Evolutionary conservation across 2,329 filamentous ascomycete species (phyloP).

Genomic region (Reticulascus tulasneorum): DNA sequence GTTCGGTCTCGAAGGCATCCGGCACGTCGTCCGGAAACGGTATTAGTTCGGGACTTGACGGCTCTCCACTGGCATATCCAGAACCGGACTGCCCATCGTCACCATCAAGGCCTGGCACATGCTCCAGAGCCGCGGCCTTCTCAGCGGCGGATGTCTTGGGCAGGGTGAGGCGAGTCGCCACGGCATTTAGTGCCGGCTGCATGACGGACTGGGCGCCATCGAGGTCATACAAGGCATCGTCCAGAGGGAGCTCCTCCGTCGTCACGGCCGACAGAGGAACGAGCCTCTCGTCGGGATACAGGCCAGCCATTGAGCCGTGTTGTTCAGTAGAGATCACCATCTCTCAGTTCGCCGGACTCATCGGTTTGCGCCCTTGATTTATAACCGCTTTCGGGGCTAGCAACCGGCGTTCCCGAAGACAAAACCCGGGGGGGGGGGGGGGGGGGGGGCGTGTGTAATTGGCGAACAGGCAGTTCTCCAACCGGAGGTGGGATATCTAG

Average conservation of each 20-base stretch:
- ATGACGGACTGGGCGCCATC: conserved; percentile 58
- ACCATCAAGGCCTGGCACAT: conserved; percentile 27
- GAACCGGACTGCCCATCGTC: conserved; percentile 30
- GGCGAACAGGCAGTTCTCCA: too few species aligned
- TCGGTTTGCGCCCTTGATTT: too few species aligned
- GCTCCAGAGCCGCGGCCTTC: conserved; percentile 52
- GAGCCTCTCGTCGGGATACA: too few species aligned
- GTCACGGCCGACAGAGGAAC: too few species aligned
- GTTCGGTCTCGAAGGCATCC: conserved; percentile 8
- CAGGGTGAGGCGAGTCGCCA: conserved; percentile 52
- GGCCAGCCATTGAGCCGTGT: too few species aligned
- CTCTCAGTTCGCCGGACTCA: too few species aligned
- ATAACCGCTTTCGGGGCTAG: too few species aligned
- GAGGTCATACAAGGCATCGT: conserved; percentile 37
- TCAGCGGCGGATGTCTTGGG: conserved; percentile 53
- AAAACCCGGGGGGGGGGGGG: too few species aligned
- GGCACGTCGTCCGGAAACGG: conserved; percentile 13
- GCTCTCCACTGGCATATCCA: conserved; percentile 6
- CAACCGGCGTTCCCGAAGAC: too few species aligned
- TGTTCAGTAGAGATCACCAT: too few species aligned
- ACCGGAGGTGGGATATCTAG: too few species aligned
- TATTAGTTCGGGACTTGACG: conserved; percentile 10
- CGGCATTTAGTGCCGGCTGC: conserved; percentile 54
- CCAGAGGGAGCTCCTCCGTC: conserved; percentile 18
- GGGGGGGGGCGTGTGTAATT: too few species aligned